Percentiles rank a stretch among this genome's conserved stretches.
These are phyloP conservation scores for Globisporangium yorkense DNA, from an alignment of 352 stramenopile species.

Conservation along the genomic window DNA sequence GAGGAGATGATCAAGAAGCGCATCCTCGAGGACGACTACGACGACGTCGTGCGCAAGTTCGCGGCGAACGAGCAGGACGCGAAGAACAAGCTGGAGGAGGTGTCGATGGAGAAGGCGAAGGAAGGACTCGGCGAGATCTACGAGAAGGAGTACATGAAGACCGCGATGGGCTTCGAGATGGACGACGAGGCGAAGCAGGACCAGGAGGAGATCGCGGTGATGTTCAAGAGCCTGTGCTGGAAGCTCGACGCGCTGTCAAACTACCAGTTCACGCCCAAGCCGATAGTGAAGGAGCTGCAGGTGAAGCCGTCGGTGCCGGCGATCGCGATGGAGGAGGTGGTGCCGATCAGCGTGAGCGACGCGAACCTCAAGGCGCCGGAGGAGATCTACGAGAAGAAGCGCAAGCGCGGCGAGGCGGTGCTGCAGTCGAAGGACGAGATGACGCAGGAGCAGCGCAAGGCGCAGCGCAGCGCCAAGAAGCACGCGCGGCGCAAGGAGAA, in stretches of 20 bases:
- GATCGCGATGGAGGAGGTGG: constrained; percentile 82
- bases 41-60: constrained; percentile 92
- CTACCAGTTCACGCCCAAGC: constrained; percentile 94
- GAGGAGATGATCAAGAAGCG: constrained; percentile 94
- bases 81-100: constrained; percentile 88
- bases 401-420: constrained; percentile 77
- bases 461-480: constrained; percentile 88
- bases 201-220: constrained; percentile 91
- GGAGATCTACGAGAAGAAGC: constrained; percentile 85
- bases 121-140: constrained; percentile 92
- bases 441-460: constrained; percentile 84
- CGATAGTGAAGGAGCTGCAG: constrained; percentile 88
- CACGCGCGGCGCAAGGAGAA: constrained; percentile 87
- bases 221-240: constrained; percentile 94
- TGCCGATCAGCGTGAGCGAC: constrained; percentile 81
- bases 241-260: constrained; percentile 94
- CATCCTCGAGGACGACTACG: constrained; percentile 93
- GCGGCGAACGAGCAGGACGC: constrained; percentile 62
- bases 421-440: constrained; percentile 84
- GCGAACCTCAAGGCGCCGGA: constrained; percentile 79
- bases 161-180: constrained; percentile 89
- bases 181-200: constrained; percentile 90
- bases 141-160: constrained; percentile 95
- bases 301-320: constrained; percentile 76
- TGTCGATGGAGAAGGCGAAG: constrained; percentile 91